phyloP scores from a whole-genome alignment of 805 yeast genomes.

The Tetrapisispora pingtungensis region DNA sequence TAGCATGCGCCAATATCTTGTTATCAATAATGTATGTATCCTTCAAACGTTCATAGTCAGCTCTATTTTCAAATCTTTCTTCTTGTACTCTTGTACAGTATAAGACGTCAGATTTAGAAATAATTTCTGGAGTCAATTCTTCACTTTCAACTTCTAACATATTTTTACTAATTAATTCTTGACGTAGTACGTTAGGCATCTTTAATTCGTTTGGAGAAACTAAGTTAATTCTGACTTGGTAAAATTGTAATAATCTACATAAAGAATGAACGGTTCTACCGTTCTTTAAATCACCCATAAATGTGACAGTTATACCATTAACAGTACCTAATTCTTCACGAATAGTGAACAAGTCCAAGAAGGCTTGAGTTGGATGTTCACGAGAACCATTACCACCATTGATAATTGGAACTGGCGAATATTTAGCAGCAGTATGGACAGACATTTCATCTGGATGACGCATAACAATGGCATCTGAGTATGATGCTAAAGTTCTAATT shows the following conservation, averaged over 20 bases:
- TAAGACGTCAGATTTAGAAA: constrained; percentile 84
- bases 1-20: constrained; percentile 81
- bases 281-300: constrained; percentile 96
- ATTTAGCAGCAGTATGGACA: constrained; percentile 90
- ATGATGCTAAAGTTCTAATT: constrained; percentile 85
- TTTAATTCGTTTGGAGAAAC: constrained; percentile 84
- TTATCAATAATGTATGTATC: constrained; percentile 89
- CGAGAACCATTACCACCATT: constrained; percentile 97
- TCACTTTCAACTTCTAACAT: constrained; percentile 67
- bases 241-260: constrained; percentile 79
- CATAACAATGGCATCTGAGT: constrained; percentile 92
- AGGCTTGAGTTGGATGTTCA: constrained; percentile 99
- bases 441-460: constrained; percentile 93
- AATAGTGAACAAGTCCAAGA: constrained; percentile 92
- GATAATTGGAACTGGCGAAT: constrained; percentile 92
- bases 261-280: constrained; percentile 98
- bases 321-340: constrained; percentile 99
- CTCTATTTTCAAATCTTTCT: constrained; percentile 76
- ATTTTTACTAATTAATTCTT: constrained; percentile 54
- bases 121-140: constrained; percentile 70
- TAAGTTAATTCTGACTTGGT: constrained; percentile 85
- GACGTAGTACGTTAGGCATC: constrained; percentile 65
- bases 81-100: constrained; percentile 98
- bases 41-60: constrained; percentile 78
- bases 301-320: constrained; percentile 93